Evolutionary conservation across 768 basidiomycete species (phyloP).

Genomic region (Suillus subluteus): DNA sequence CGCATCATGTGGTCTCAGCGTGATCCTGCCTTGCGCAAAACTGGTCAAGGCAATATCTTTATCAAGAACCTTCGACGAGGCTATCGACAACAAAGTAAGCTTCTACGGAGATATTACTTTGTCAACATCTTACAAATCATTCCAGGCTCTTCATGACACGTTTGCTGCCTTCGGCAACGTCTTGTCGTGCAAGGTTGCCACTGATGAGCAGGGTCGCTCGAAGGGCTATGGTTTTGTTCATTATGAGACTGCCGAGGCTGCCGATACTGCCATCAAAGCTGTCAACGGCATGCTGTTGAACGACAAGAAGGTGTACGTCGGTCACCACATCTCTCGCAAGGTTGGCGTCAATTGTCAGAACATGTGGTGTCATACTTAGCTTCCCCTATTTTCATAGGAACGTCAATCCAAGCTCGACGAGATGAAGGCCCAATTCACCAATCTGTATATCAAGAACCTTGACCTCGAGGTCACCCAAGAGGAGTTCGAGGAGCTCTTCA

Average conservation of each 20-base stretch:
- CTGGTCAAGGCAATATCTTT: slow-evolving; percentile 99
- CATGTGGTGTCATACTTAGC: too few relatives aligned
- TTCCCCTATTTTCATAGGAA: slow-evolving; percentile 54
- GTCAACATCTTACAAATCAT: slow-evolving; percentile 4
- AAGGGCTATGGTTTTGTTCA: slow-evolving; percentile 99
- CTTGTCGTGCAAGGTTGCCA: slow-evolving; percentile 98
- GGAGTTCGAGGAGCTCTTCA: slow-evolving; percentile 85
- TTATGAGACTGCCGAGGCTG: slow-evolving; percentile 97
- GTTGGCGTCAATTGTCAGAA: slow-evolving; percentile 38
- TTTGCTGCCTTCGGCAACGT: slow-evolving; percentile 99
- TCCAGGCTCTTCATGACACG: slow-evolving; percentile 95
- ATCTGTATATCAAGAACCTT: slow-evolving; percentile 98
- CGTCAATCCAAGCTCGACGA: slow-evolving; percentile 98
- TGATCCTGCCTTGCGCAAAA: slow-evolving; percentile 98
- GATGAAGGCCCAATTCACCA: slow-evolving; percentile 96
- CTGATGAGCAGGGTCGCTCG: slow-evolving; percentile 92
- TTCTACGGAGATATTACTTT: not conserved
- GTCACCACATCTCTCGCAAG: slow-evolving; percentile 97
- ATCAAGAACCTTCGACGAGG: slow-evolving; percentile 99
- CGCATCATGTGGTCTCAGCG: slow-evolving; percentile 99
- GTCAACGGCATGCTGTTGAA: slow-evolving; percentile 99
- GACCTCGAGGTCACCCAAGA: slow-evolving; percentile 82
- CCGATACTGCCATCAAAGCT: slow-evolving; percentile 94
- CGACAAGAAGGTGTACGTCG: slow-evolving; percentile 99
- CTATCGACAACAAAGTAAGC: slow-evolving; percentile 93